Percentiles rank a stretch among this genome's conserved stretches.
phyloP scores from a whole-genome alignment of 2,329 filamentous ascomycete species.

The Pseudovirgaria hyperparasitica region DNA sequence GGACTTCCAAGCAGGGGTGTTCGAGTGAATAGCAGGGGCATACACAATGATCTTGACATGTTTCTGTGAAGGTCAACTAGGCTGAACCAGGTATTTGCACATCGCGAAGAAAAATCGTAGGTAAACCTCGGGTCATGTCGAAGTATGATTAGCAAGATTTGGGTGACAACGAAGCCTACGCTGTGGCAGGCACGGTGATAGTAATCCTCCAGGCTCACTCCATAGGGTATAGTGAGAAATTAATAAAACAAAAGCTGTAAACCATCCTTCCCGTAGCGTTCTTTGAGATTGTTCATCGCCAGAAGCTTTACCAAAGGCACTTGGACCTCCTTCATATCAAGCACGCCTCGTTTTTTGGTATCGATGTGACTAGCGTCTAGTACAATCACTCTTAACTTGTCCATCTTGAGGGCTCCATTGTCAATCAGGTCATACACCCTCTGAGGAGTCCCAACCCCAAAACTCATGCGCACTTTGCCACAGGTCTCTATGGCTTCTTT shows the following conservation, averaged over 20 bases:
- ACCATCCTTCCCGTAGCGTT: slow-evolving; percentile 49
- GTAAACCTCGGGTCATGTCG: too few relatives aligned
- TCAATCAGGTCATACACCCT: slow-evolving; percentile 73
- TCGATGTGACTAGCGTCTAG: slow-evolving; percentile 90
- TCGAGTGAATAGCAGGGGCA: too few relatives aligned
- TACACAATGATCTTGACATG: too few relatives aligned
- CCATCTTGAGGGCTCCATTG: slow-evolving; percentile 60
- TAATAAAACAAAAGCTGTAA: slow-evolving; percentile 41
- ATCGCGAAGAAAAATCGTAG: too few relatives aligned
- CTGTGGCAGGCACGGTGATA: too few relatives aligned
- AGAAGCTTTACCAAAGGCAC: slow-evolving; percentile 67
- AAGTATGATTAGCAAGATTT: too few relatives aligned
- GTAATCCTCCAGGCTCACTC: too few relatives aligned
- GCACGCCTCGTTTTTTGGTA: slow-evolving; percentile 81
- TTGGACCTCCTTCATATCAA: slow-evolving; percentile 92
- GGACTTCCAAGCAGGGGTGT: too few relatives aligned
- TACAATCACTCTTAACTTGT: slow-evolving; percentile 64
- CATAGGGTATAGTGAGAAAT: slow-evolving; percentile 46
- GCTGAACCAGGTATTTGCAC: too few relatives aligned
- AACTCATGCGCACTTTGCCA: slow-evolving; percentile 57
- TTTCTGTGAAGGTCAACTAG: too few relatives aligned
- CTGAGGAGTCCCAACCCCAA: slow-evolving; percentile 82
- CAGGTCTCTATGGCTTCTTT: slow-evolving; percentile 72
- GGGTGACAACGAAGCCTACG: too few relatives aligned
- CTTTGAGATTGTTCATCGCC: slow-evolving; percentile 55